A percentile compares a stretch with the other conserved stretches of the same genome.
phyloP scores from a whole-genome alignment of 306 rosid genomes.

The Ormosia semicastrata region DNA sequence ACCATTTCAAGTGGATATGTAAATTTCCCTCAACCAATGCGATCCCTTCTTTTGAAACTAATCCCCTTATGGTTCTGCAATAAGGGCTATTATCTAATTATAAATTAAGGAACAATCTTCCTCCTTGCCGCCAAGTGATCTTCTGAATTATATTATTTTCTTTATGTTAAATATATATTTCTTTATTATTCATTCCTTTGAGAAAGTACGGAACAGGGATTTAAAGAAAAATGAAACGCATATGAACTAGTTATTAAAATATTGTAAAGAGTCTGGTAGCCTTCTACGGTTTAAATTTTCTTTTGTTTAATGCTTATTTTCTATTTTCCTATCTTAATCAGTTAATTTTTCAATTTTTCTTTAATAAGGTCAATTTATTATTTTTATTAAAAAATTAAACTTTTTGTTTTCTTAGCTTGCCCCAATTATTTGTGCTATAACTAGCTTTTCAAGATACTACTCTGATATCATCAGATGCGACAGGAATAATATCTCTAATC shows the following conservation, averaged over 20 bases:
- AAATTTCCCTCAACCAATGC: conserved; percentile 3
- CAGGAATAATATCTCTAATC: not conserved
- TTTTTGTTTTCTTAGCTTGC: no score
- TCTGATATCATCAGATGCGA: not conserved
- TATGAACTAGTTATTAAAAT: not conserved
- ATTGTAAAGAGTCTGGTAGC: not conserved
- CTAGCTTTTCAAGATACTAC: not conserved
- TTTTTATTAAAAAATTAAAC: not conserved
- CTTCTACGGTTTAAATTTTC: not conserved
- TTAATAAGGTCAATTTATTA: not conserved
- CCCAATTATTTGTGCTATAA: not conserved
- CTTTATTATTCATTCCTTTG: not conserved
- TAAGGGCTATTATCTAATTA: not conserved
- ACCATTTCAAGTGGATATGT: not conserved
- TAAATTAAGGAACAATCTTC: not conserved
- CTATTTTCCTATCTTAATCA: not conserved
- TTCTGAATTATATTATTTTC: not conserved
- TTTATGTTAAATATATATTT: not conserved
- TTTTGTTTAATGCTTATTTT: not conserved
- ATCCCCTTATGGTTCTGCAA: not conserved
- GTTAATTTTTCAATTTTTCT: not conserved
- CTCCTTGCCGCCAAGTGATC: not conserved
- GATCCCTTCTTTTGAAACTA: not conserved
- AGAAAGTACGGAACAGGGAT: not conserved
- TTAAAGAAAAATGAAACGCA: not conserved